A percentile compares a stretch with the other conserved stretches of the same genome.
These are phyloP conservation scores for Sordariomycetes sp. DNA, from an alignment of 2,329 filamentous ascomycete species.

Conservation along the genomic window DNA sequence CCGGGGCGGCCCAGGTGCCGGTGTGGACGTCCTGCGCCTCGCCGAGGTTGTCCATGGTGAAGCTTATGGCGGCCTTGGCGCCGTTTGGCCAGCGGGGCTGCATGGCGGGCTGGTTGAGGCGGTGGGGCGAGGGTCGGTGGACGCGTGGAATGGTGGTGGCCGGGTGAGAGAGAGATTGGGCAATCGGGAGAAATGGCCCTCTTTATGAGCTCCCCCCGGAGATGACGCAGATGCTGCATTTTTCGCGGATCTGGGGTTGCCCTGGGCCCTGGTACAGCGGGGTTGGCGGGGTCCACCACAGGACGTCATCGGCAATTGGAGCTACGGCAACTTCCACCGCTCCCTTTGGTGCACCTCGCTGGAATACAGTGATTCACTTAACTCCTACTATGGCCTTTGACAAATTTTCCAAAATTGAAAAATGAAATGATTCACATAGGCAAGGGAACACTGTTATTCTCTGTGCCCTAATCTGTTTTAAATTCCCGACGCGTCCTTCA, in stretches of 20 bases:
- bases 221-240: no score
- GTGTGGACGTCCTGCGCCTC: slow-evolving; percentile 18
- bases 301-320: background rate
- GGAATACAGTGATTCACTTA: background rate
- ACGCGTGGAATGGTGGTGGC: background rate
- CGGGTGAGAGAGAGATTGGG: no score
- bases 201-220: no score
- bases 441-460: no score
- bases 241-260: no score
- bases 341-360: background rate
- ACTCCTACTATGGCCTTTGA: background rate
- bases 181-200: no score
- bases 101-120: background rate
- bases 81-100: slow-evolving; percentile 12
- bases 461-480: no score
- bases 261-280: background rate
- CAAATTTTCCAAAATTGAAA: background rate
- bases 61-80: slow-evolving; percentile 14
- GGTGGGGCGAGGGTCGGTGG: background rate
- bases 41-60: slow-evolving; percentile 21
- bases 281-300: background rate
- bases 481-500: no score
- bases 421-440: no score
- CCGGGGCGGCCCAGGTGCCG: slow-evolving; percentile 12
- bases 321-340: background rate